Evolutionary conservation across 116 monocot species (phyloP).

Genomic region (Trichopus zeylanicus): DNA sequence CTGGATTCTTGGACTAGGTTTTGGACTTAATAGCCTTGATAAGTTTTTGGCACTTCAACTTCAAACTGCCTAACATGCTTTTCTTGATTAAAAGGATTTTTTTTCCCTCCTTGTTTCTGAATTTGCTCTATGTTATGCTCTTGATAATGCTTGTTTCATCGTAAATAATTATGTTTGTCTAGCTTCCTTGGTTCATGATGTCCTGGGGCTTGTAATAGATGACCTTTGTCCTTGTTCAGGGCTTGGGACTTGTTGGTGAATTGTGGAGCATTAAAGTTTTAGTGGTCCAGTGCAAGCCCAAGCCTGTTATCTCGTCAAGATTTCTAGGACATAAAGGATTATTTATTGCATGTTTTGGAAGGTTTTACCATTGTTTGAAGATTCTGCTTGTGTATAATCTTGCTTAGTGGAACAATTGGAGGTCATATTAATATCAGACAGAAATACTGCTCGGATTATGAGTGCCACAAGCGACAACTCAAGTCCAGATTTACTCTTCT

Average conservation of each 20-base stretch:
- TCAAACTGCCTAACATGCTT: background rate
- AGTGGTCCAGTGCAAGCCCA: conserved; percentile 21
- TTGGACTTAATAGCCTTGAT: background rate
- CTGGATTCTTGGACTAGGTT: background rate
- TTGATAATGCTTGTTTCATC: background rate
- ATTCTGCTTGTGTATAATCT: conserved; percentile 19
- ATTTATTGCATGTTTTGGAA: conserved; percentile 25
- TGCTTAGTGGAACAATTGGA: conserved; percentile 12
- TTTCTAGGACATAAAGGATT: conserved; percentile 17
- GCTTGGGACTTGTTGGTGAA: conserved; percentile 20
- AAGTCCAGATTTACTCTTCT: background rate
- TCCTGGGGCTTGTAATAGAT: conserved; percentile 12
- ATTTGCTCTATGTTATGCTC: background rate
- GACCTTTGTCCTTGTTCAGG: conserved; percentile 31
- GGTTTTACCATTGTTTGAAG: conserved; percentile 17
- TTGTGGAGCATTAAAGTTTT: conserved; percentile 23
- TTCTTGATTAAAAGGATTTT: background rate
- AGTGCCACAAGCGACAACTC: background rate
- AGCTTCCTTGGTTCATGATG: conserved; percentile 4
- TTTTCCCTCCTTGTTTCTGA: background rate
- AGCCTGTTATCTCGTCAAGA: conserved; percentile 19
- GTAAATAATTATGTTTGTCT: background rate
- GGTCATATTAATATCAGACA: background rate
- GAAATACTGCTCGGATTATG: background rate
- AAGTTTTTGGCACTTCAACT: background rate